Evolutionary conservation across 305 asterid species (phyloP), one percentile per base, ranked within the genome.

Genomic region (Caryopteris hybrid): DNA sequence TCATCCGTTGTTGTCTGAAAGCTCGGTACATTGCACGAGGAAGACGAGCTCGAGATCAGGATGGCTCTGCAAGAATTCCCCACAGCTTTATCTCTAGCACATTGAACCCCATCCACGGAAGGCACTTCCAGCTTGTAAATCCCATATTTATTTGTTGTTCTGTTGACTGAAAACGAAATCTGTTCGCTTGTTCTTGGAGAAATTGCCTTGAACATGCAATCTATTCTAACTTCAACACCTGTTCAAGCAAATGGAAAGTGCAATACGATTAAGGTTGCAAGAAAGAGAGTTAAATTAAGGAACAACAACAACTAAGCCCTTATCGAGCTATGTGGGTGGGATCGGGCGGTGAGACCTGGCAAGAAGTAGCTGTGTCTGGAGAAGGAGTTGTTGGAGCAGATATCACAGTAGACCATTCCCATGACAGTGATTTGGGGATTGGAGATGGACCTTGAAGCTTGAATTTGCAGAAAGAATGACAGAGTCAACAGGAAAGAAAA

Each of bases 321-420:
- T 1, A 3, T n/a, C n/a, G n/a, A 1, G 34, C 34, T 29, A 29
- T 29, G 34, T 29, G 34, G 34, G 34, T 29, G 34, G 34, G 34
- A 7, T 0, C 5, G 34, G 13, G 6, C 14, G 12, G 8, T 14
- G 46, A 2, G 47, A 90, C 98, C 97, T 80, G 94, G 95, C 78
- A 92, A 74, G 89, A 88, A 92, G 87, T 85, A 92, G 89, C 98
- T 86, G 74, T 90, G 95, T 62, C 60, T 85, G 81, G 98, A 90
- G 88, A 92, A 90, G 84, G 94, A 77, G 79, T 86, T 85, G 67
- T 86, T 88, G 81, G 91, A 85, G 89, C 98, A 92, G 80, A 82
- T 81, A 70, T 92, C 97, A 57, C 98, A 92, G 64, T 88, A 88
- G 42, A 92, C 98, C 85, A 90, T 83, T 18, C 98, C 98, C 96